Base-by-base conservation (phyloP, 768 basidiomycete genomes). In the Pulveroboletus sp. region DNA sequence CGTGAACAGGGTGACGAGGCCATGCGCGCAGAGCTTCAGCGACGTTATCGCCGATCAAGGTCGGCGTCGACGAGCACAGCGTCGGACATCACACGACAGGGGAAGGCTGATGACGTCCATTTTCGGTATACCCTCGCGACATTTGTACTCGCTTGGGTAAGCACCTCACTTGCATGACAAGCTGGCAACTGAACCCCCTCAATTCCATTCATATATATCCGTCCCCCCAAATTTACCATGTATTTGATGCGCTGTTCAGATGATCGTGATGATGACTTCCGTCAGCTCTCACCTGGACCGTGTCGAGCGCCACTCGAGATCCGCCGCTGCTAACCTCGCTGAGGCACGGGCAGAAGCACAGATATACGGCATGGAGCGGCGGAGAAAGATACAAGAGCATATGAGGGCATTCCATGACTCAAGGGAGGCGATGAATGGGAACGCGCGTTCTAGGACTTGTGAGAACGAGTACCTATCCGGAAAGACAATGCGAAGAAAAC, bases 311-410 rank as follows among this genome's bases (percentile, higher is more conserved):
- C 84, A 86, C 26, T 33, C 61, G 56, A 65, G 64, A 11, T 21
- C 21, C 21, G 86, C 86, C 0, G 77, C 74, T 1, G 66, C 68
- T 8, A 85, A 84, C 54, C 75, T 87, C 17, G 74, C 80, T 0
- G 73, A 78, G 50, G 86, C 83, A 5, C 74, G 81, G 15, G 61
- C 64, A 12, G 85, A 85, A 32, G 82, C 83, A 7, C 67, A 71
- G 38, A 73, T 80, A 54, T 63, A 76, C 36, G 84, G 85, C 0
- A 72, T 70, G 36, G 76, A 79, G 53, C 68, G 83, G 44, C 72
- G 82, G 42, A 67, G 65, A 39, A 75, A 74, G 49, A 74, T 86
- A 51, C 69, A 73, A 30, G 71, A 73, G 51, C 73, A 76, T 4
- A 81, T 80, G 14, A 66, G 60, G 49, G 74, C 40, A 5, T 52